Conservation (phyloP, 768 basidiomycete species). For the Trametes coccinea region DNA sequence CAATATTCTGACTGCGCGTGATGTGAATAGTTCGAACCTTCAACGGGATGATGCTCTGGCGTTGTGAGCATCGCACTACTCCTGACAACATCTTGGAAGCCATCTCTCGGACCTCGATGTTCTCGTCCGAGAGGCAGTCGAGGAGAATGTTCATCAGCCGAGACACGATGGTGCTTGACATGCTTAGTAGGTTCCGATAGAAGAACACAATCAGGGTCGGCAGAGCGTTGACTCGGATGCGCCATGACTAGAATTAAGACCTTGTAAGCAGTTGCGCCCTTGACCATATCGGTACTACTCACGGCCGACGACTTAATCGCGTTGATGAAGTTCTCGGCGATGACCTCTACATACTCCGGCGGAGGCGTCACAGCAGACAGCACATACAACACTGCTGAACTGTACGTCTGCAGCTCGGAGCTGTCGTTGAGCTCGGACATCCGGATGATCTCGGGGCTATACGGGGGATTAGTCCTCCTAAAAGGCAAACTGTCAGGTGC, state of each 20-base stretch:
- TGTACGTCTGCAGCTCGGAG: conserved; percentile 78
- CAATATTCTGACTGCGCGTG: neutral
- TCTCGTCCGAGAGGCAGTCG: conserved; percentile 84
- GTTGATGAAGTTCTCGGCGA: conserved; percentile 60
- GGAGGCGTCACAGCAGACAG: conserved; percentile 82
- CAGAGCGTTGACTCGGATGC: conserved; percentile 82
- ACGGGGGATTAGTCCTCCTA: conserved; percentile 14
- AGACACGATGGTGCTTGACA: conserved; percentile 65
- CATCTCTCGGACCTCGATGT: conserved; percentile 91
- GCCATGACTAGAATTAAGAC: conserved; percentile 67
- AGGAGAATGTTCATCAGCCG: conserved; percentile 82
- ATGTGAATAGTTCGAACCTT: conserved; percentile 51
- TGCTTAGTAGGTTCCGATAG: conserved; percentile 82
- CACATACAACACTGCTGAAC: conserved; percentile 77
- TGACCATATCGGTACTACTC: conserved; percentile 27
- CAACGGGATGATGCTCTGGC: conserved; percentile 79
- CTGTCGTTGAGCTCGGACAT: conserved; percentile 91
- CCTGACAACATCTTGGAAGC: conserved; percentile 84
- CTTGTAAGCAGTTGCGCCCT: neutral
- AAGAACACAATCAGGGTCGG: conserved; percentile 91
- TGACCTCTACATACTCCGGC: conserved; percentile 57
- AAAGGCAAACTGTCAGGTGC: neutral
- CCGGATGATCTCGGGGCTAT: conserved; percentile 81
- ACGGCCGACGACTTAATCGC: conserved; percentile 82
- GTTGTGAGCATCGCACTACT: conserved; percentile 87